These are phyloP conservation scores for Chondrus crispus DNA, from an alignment of 23 red algal genomes.

Conservation along the genomic window DNA sequence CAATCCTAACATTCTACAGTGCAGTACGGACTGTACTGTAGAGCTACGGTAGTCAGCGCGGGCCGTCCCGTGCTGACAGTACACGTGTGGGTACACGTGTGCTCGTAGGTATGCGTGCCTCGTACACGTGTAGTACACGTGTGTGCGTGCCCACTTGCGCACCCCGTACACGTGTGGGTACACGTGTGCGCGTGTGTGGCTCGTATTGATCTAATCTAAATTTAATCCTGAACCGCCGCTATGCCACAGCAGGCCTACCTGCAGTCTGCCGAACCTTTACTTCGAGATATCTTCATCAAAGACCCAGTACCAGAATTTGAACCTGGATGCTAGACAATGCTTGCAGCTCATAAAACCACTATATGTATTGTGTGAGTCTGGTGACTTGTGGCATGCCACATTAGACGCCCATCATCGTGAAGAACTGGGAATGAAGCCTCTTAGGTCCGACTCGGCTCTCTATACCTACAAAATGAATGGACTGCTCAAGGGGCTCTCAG, in stretches of 20 bases:
- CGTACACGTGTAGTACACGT: too few relatives aligned
- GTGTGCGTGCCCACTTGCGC: too few relatives aligned
- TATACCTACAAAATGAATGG: neutral
- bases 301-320: neutral
- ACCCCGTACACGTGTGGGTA: too few relatives aligned
- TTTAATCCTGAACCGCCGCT: too few relatives aligned
- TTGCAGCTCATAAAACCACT: neutral
- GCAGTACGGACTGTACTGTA: too few relatives aligned
- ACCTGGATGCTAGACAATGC: neutral
- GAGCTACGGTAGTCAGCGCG: too few relatives aligned
- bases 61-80: too few relatives aligned
- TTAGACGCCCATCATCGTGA: neutral
- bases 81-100: too few relatives aligned
- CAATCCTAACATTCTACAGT: too few relatives aligned
- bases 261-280: neutral
- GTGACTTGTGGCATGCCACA: neutral
- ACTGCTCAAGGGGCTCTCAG: neutral
- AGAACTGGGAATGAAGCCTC: neutral
- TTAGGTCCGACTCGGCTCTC: neutral
- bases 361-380: neutral
- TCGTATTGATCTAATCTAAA: too few relatives aligned
- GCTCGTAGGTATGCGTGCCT: too few relatives aligned
- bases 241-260: neutral
- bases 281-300: neutral
- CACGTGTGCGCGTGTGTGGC: too few relatives aligned